Evolutionary conservation across 2,329 filamentous ascomycete species (phyloP).

Genomic region (Graphilbum sp.): DNA sequence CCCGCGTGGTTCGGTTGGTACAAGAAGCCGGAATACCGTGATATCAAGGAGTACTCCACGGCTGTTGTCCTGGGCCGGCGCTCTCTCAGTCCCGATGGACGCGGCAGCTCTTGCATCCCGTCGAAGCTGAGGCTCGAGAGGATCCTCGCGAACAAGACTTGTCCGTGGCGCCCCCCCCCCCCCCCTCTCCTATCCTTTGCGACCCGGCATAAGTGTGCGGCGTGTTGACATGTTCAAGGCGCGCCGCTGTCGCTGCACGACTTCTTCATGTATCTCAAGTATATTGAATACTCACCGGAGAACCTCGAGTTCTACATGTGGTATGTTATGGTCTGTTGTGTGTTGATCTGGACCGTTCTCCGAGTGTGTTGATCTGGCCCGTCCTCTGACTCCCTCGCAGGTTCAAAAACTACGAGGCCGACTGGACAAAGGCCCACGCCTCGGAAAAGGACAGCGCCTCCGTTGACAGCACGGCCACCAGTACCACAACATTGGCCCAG

Average conservation of each 20-base stretch:
- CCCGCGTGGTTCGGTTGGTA: constrained; percentile 28
- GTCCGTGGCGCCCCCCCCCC: too few species aligned
- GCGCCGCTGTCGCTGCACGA: constrained; percentile 32
- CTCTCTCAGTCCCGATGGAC: constrained; percentile 19
- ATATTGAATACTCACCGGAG: constrained; percentile 30
- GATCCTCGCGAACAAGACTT: constrained; percentile 31
- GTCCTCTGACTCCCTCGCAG: constrained; percentile 10
- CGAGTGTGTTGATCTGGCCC: background rate
- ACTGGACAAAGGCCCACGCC: constrained; percentile 8
- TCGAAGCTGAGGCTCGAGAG: constrained; percentile 24
- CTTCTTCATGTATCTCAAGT: constrained; percentile 34
- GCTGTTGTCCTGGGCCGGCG: constrained; percentile 19
- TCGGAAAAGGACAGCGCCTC: constrained; percentile 13
- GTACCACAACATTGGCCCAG: constrained; percentile 13
- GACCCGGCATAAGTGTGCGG: background rate
- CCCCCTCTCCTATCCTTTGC: too few species aligned
- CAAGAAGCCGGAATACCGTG: constrained; percentile 31
- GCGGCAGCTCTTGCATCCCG: constrained; percentile 20
- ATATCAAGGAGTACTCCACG: constrained; percentile 27
- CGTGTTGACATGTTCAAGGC: constrained; percentile 13
- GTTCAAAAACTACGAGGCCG: constrained; percentile 27
- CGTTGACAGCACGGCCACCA: constrained; percentile 13
- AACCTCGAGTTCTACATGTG: constrained; percentile 34
- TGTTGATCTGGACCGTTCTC: background rate
- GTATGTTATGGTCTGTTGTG: constrained; percentile 13